phyloP scores from a whole-genome alignment of 176 grass and related monocot genomes.

The Lolium multiflorum region DNA sequence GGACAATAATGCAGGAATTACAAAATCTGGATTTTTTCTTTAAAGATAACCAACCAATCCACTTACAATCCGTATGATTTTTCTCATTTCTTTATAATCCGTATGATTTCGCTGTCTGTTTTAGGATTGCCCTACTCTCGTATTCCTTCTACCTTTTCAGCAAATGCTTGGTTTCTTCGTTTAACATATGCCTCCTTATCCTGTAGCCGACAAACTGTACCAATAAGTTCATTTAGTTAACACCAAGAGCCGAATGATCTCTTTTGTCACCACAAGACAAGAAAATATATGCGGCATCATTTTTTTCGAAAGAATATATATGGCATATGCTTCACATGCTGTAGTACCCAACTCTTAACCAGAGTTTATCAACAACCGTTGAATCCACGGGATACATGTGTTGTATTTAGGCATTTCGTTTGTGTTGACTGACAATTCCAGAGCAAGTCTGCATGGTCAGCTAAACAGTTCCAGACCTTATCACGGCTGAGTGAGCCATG shows the following conservation, averaged over 20 bases:
- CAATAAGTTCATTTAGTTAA: not conserved
- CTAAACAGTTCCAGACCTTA: not conserved
- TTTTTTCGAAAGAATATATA: not conserved
- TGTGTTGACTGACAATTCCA: not conserved
- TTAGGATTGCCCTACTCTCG: not conserved
- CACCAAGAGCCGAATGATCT: constrained; percentile 9
- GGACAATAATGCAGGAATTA: not conserved
- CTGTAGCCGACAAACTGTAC: not conserved
- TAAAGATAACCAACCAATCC: not conserved
- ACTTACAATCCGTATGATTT: not conserved
- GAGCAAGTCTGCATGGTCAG: not conserved
- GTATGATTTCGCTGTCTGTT: not conserved
- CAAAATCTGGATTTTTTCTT: not conserved
- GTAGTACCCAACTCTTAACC: not conserved
- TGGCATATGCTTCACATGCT: constrained; percentile 43
- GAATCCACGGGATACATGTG: not conserved
- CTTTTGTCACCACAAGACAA: not conserved
- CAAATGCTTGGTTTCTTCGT: constrained; percentile 20
- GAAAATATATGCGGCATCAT: not conserved
- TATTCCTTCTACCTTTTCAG: not conserved
- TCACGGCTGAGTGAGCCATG: constrained; percentile 45
- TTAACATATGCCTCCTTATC: constrained; percentile 37
- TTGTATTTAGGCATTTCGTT: no score
- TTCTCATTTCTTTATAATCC: not conserved
- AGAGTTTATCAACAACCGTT: not conserved